Conservation (phyloP, 2,329 filamentous ascomycete species). For the Aschersonia sp. region DNA sequence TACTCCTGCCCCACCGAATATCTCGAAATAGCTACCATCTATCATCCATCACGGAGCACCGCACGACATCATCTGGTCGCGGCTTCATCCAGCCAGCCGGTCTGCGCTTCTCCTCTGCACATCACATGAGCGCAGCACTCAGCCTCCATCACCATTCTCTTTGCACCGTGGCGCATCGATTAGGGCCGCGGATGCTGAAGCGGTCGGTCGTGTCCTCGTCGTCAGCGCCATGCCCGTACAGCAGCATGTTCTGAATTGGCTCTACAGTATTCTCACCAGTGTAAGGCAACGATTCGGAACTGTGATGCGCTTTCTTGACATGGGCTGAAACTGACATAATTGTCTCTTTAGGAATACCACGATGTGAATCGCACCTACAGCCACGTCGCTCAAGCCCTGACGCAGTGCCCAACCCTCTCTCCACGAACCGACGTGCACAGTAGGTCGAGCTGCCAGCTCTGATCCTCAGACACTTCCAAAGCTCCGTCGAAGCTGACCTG, state of each 20-base stretch:
- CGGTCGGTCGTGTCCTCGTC: background rate
- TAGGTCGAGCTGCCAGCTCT: constrained; percentile 27
- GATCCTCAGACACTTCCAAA: background rate
- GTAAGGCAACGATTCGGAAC: constrained; percentile 27
- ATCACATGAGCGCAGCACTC: background rate
- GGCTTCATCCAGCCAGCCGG: background rate
- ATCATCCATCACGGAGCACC: too few relatives aligned
- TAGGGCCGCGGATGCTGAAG: background rate
- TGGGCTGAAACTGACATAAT: background rate
- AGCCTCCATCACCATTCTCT: background rate
- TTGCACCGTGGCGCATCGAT: too few relatives aligned
- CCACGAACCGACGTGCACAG: constrained; percentile 93
- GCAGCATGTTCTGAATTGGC: constrained; percentile 86
- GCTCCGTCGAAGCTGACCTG: constrained; percentile 5
- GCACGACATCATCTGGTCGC: background rate
- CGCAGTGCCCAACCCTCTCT: constrained; percentile 64
- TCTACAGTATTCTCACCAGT: constrained; percentile 78
- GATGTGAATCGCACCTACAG: constrained; percentile 88
- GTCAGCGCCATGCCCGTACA: constrained; percentile 50
- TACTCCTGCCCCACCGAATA: too few relatives aligned
- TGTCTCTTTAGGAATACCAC: constrained; percentile 60
- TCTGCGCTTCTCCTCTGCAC: background rate
- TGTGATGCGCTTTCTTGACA: too few relatives aligned
- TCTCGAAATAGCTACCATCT: too few relatives aligned
- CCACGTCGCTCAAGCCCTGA: constrained; percentile 72